Evolutionary conservation across 768 basidiomycete species (phyloP), one percentile per base, ranked within the genome.

Genomic region (Lepiota venenata): DNA sequence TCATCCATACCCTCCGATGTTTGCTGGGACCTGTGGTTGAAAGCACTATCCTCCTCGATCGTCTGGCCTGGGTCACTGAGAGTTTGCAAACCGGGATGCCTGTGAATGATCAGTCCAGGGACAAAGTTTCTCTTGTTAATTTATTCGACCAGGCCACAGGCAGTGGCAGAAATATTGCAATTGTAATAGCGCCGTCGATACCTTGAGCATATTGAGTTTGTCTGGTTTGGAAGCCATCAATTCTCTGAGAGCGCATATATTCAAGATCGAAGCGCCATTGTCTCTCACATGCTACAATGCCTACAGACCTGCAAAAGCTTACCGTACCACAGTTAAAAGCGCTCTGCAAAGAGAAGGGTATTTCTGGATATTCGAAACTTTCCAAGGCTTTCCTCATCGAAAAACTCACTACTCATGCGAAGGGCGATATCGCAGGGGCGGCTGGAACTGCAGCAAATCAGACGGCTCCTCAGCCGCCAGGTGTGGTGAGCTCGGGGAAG

Each of bases 141-240:
- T 63, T 91, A 39, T 91, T 91, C 56, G 84, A 89, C 61, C 88
- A 90, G 65, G 71, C 73, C 4, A 78, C 77, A 2, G 88, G 86
- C 41, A 91, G 88, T 64, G 87, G 83, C 44, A 70, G 88, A 61
- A 91, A 90, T 65, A 71, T 87, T 52, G 87, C 81, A 6, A 71
- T 89, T 47, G 79, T 83, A 32, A 69, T 86, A 47, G 69, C 68
- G 35, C 74, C 78, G 12, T 27, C 10, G 14, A 42, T 60, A 36
- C 59, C 59, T 21, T 27, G 35, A 39, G 29, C 41, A 29, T 9
- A 18, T 29, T 43, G 41, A 51, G 32, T 8, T 32, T 21, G 29
- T 43, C 16, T 18, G 25, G 35, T 16, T 20, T 12, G 22, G 32
- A 32, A 32, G 10, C 10, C 32, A 32, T 32, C 32, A 32, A 32